These are phyloP conservation scores for Russula virescens DNA, from an alignment of 768 basidiomycete species.

Conservation along the genomic window DNA sequence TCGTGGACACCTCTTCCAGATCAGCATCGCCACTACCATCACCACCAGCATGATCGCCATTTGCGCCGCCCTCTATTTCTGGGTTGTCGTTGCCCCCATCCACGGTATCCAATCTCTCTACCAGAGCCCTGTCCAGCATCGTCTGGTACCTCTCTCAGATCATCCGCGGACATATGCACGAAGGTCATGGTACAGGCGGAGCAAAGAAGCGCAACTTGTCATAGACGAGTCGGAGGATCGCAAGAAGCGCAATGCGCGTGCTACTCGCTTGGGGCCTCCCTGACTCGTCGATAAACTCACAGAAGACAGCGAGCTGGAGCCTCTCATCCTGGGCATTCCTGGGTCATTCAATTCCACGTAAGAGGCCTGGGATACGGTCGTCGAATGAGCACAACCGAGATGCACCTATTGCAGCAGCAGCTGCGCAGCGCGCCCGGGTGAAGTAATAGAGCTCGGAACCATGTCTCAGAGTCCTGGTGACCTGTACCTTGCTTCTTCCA, in stretches of 20 bases:
- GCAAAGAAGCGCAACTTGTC: not conserved
- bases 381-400: not conserved
- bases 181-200: not conserved
- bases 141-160: not conserved
- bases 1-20: slow-evolving; percentile 39
- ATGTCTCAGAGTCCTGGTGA: no score
- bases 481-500: no score
- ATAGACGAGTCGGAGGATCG: not conserved
- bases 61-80: not conserved
- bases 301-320: not conserved
- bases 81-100: not conserved
- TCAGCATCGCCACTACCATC: slow-evolving; percentile 9
- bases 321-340: not conserved
- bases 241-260: not conserved
- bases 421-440: no score
- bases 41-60: no score
- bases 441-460: no score
- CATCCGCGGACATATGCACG: not conserved
- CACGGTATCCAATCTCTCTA: not conserved
- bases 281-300: not conserved
- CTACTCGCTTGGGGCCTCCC: not conserved
- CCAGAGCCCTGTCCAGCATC: not conserved
- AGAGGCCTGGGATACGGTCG: not conserved
- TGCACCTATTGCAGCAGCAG: no score
- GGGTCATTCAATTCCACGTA: not conserved